Percentiles rank a stretch among this genome's conserved stretches.
phyloP scores from a whole-genome alignment of 441 rosid species.

The Gossypium schwendimanii region DNA sequence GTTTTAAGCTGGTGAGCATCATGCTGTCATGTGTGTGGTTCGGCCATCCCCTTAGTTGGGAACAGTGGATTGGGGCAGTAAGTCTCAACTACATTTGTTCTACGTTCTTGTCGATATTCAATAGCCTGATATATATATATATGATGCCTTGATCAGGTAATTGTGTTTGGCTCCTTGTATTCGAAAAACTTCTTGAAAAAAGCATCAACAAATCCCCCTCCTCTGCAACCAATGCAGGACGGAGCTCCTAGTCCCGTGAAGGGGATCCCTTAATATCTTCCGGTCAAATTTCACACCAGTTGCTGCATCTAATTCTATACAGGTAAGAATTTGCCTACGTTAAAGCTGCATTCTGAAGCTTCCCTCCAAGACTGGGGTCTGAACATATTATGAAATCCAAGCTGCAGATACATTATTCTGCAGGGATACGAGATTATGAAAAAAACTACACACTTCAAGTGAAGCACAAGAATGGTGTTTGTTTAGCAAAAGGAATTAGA shows the following conservation, averaged over 20 bases:
- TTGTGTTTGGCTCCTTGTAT: slow-evolving; percentile 70
- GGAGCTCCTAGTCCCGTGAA: slow-evolving; percentile 37
- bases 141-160: slow-evolving; percentile 32
- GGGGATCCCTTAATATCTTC: slow-evolving; percentile 26
- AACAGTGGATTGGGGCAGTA: slow-evolving; percentile 87
- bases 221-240: slow-evolving; percentile 29
- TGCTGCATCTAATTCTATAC: slow-evolving; percentile 19
- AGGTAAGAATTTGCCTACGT: neutral
- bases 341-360: slow-evolving; percentile 10
- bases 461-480: neutral
- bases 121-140: slow-evolving; percentile 16
- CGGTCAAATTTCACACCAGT: neutral
- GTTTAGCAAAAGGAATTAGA: neutral
- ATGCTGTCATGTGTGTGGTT: slow-evolving; percentile 91
- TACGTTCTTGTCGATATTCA: slow-evolving; percentile 7
- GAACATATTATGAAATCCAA: slow-evolving; percentile 1
- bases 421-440: slow-evolving; percentile 13
- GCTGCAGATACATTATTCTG: slow-evolving; percentile 12
- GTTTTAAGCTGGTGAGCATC: slow-evolving; percentile 71
- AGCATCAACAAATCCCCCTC: slow-evolving; percentile 29
- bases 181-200: slow-evolving; percentile 46
- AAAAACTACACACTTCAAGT: slow-evolving; percentile 10
- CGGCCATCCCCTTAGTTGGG: slow-evolving; percentile 87
- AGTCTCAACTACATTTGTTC: slow-evolving; percentile 16
- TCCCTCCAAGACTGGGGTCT: neutral